Percentiles rank a stretch among this genome's conserved stretches.
Conservation (phyloP, 805 yeast species). For the Millerozyma acaciae region DNA sequence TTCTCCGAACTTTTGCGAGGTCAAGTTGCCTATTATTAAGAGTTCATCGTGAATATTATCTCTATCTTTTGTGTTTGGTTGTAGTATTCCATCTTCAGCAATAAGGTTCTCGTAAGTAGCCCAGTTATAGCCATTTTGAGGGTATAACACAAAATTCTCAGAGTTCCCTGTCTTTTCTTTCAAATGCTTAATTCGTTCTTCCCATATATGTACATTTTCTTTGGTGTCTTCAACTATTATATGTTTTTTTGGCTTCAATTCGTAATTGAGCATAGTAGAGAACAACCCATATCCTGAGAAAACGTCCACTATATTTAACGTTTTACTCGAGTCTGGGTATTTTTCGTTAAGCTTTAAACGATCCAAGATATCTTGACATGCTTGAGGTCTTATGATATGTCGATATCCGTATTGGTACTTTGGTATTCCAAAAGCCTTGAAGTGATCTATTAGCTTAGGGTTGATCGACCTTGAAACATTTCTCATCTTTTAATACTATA, state of each 20-base stretch:
- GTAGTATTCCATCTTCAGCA: constrained; percentile 40
- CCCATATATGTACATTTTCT: constrained; percentile 23
- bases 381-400: constrained; percentile 16
- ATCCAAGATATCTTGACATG: constrained; percentile 41
- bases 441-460: constrained; percentile 23
- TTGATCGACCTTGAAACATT: constrained; percentile 16
- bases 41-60: constrained; percentile 49
- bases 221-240: constrained; percentile 54
- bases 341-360: constrained; percentile 39
- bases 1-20: constrained; percentile 53
- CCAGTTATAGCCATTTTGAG: constrained; percentile 67
- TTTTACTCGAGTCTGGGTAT: constrained; percentile 30
- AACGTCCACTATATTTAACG: constrained; percentile 52
- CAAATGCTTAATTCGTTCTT: constrained; percentile 20
- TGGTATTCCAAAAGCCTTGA: constrained; percentile 16
- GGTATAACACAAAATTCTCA: constrained; percentile 30
- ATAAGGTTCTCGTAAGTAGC: constrained; percentile 49
- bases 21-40: constrained; percentile 56
- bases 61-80: constrained; percentile 22
- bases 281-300: constrained; percentile 60
- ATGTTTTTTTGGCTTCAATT: constrained; percentile 60
- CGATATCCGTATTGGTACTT: constrained; percentile 24
- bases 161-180: constrained; percentile 19
- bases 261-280: constrained; percentile 58
- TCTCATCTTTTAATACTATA: neutral